Evolutionary conservation across 2,329 filamentous ascomycete genomes (phyloP), one percentile per base, ranked within the genome.

Genomic region (Nothophaeocryptopus gaeumannii): DNA sequence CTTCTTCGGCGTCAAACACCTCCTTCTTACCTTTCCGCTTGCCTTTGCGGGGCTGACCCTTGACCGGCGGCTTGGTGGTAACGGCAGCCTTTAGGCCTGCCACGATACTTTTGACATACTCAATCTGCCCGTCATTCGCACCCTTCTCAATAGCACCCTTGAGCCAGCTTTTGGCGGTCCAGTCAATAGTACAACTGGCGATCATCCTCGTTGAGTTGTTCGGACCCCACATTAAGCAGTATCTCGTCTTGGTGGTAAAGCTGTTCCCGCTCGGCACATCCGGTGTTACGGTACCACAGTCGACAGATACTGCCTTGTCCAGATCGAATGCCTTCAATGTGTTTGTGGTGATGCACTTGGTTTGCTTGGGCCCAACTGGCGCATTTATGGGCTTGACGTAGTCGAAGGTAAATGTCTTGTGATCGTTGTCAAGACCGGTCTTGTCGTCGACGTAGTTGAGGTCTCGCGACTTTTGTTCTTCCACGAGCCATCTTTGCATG

Each of bases 101-200:
- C 45, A 91, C 81, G 5, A 99, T 73, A 49, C 92, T 87, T 59
- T 86, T 91, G 55, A 86, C 88, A 67, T 95, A 96, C 50, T 84
- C 79, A 8, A 78, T 78, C 70, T 99, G 93, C 26, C 93, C 93
- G 48, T 96, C 91, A 55, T 87, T 91, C 37, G 91, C 89, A 52
- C 89, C 92, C 69, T 96, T 96, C 68, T 99, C 93, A 60, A 99
- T 99, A 2, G 93, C 88, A 55, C 88, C 90, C 75, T 93, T 96
- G 39, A 99, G 74, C 93, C 93, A 99, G 74, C 91, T 96, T 78
- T 97, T 99, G 61, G 91, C 91, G 3, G 86, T 85, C 95, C 95
- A 99, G 65, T 99, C 95, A 37, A 96, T 88, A 2, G 84, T 86
- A 68, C 89, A 96, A 59, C 86, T 96, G 73, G 92, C 86, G 54